Percentiles rank a stretch among this genome's conserved stretches.
phyloP scores from a whole-genome alignment of 768 basidiomycete species.

The Psilocybe tampanensis region DNA sequence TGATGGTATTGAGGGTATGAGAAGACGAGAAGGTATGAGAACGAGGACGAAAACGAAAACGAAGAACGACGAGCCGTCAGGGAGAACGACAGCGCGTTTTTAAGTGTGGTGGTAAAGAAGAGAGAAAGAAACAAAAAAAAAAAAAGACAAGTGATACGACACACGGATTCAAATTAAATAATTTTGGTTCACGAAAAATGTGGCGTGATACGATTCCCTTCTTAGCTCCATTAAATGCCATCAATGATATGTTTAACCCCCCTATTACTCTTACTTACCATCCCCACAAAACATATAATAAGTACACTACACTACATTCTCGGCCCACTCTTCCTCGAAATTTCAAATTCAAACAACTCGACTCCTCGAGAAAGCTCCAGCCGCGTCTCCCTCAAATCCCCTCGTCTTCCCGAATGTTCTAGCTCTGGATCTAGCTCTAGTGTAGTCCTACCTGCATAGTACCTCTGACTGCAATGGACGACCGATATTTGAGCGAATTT shows the following conservation, averaged over 20 bases:
- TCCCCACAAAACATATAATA: too few relatives aligned
- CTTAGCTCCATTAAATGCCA: not conserved
- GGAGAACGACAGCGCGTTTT: too few relatives aligned
- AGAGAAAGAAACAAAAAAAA: not conserved
- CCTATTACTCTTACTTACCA: too few relatives aligned
- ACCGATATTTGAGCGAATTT: too few relatives aligned
- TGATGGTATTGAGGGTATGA: too few relatives aligned
- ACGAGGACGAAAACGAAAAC: conserved; percentile 6
- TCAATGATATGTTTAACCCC: too few relatives aligned
- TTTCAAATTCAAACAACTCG: not conserved
- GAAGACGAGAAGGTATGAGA: not conserved
- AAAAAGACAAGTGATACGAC: too few relatives aligned
- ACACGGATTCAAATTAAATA: conserved; percentile 20
- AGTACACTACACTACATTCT: not conserved
- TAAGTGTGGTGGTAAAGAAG: conserved; percentile 9
- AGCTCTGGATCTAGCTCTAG: too few relatives aligned
- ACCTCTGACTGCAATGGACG: too few relatives aligned
- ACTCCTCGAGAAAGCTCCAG: not conserved
- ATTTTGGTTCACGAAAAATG: too few relatives aligned
- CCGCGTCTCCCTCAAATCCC: not conserved
- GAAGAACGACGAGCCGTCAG: not conserved
- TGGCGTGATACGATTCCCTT: conserved; percentile 20
- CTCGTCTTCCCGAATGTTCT: not conserved
- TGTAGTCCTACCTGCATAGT: too few relatives aligned
- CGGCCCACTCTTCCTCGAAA: not conserved